Evolutionary conservation across 306 rosid genomes (phyloP).

Genomic region (Aeschynomene evenia): DNA sequence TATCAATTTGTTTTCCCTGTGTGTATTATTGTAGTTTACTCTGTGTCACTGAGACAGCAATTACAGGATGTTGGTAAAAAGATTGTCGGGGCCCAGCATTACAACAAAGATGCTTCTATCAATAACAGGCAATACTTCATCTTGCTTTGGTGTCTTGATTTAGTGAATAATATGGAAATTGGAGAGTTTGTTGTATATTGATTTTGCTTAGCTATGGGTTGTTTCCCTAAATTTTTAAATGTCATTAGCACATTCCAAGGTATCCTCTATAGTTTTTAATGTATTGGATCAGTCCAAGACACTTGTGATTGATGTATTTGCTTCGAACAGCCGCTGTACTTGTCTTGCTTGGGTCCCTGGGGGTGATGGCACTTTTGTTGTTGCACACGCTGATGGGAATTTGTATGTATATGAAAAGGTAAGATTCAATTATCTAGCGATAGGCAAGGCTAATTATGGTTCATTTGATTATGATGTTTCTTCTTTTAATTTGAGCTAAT

Average conservation of each 20-base stretch:
- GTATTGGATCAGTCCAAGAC: slow-evolving; percentile 18
- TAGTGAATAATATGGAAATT: neutral
- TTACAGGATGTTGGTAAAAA: slow-evolving; percentile 97
- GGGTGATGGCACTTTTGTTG: slow-evolving; percentile 87
- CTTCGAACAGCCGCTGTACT: slow-evolving; percentile 80
- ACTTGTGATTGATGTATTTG: slow-evolving; percentile 37
- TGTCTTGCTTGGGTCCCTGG: slow-evolving; percentile 90
- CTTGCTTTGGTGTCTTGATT: neutral
- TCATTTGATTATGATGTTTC: slow-evolving; percentile 16
- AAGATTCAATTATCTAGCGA: slow-evolving; percentile 39
- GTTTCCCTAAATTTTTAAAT: neutral
- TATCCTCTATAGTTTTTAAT: neutral
- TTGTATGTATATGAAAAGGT: slow-evolving; percentile 88
- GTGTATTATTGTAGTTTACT: slow-evolving; percentile 74
- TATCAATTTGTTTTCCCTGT: slow-evolving; percentile 40
- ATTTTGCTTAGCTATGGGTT: neutral
- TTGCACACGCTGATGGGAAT: slow-evolving; percentile 94
- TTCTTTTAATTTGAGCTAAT: slow-evolving; percentile 13
- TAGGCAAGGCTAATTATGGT: slow-evolving; percentile 16
- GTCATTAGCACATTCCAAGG: neutral
- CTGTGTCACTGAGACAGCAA: slow-evolving; percentile 96
- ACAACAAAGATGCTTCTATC: slow-evolving; percentile 93
- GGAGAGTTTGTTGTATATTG: neutral
- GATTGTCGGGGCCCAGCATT: slow-evolving; percentile 92
- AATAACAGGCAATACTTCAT: slow-evolving; percentile 69